Conservation (phyloP, 129 eudicot genomes). For the Flaveria ramosissima region DNA sequence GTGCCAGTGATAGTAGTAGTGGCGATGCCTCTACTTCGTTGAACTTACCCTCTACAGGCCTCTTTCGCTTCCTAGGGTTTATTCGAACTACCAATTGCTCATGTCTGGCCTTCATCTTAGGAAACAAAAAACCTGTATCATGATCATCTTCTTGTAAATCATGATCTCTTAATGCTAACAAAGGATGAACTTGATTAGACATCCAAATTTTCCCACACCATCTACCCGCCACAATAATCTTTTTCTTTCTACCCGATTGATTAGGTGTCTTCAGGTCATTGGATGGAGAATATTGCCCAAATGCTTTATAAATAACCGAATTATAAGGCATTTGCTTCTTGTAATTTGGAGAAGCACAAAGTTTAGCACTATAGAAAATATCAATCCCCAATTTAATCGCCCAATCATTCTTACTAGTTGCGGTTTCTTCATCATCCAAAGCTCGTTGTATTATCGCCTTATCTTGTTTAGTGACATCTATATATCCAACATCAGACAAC, state of each 20-base stretch:
- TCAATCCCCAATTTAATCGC: slow-evolving; percentile 79
- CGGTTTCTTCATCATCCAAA: slow-evolving; percentile 64
- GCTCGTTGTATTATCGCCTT: slow-evolving; percentile 59
- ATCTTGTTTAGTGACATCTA: slow-evolving; percentile 53
- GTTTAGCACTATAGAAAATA: slow-evolving; percentile 84
- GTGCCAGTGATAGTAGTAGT: background rate
- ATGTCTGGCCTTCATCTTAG: slow-evolving; percentile 31
- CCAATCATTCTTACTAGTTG: slow-evolving; percentile 84
- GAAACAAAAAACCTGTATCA: slow-evolving; percentile 9
- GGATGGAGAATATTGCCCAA: slow-evolving; percentile 56
- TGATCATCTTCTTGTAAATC: slow-evolving; percentile 46
- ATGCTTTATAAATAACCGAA: slow-evolving; percentile 59
- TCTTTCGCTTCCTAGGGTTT: slow-evolving; percentile 55
- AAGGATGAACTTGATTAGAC: slow-evolving; percentile 75
- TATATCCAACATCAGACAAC: slow-evolving; percentile 57
- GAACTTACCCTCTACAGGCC: slow-evolving; percentile 35
- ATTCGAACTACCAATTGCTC: slow-evolving; percentile 35
- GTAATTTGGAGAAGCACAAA: slow-evolving; percentile 77
- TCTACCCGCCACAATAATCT: too few relatives aligned
- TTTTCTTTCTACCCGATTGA: too few relatives aligned
- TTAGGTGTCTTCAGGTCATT: slow-evolving; percentile 4
- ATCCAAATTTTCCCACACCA: slow-evolving; percentile 18
- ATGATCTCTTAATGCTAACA: slow-evolving; percentile 38
- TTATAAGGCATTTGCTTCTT: slow-evolving; percentile 91
- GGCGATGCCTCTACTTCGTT: slow-evolving; percentile 31